These are phyloP conservation scores for Gastrolobium bilobum DNA, from an alignment of 306 rosid genomes.

Conservation along the genomic window DNA sequence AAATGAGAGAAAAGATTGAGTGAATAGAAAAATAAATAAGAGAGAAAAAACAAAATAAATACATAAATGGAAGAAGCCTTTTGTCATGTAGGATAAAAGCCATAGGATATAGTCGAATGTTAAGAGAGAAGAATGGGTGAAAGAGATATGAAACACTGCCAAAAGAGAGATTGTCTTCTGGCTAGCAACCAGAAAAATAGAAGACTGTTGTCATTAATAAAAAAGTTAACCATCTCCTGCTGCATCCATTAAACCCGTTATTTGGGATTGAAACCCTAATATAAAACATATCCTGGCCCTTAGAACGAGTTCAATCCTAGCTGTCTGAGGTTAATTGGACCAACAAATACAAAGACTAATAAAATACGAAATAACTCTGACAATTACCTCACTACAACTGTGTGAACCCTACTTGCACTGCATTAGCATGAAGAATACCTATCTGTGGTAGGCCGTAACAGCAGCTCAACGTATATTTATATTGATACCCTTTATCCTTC, in stretches of 20 bases:
- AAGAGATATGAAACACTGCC: neutral
- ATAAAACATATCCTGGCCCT: neutral
- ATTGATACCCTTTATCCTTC: neutral
- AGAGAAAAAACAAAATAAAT: neutral
- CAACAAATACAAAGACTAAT: neutral
- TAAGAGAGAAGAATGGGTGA: neutral
- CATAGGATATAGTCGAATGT: neutral
- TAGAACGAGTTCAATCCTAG: neutral
- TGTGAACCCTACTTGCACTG: neutral
- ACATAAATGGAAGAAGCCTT: neutral
- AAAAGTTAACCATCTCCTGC: too few species aligned
- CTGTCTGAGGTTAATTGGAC: neutral
- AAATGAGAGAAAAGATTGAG: too few species aligned
- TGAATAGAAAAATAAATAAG: too few species aligned
- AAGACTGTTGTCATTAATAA: neutral
- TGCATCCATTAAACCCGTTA: neutral
- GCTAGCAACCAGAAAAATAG: neutral
- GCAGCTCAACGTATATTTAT: too few species aligned
- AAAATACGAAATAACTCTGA: neutral
- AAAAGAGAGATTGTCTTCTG: neutral
- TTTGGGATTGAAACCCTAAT: neutral
- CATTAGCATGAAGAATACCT: neutral
- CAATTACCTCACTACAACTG: neutral
- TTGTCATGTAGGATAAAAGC: conserved; percentile 7
- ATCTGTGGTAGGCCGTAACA: neutral